Evolutionary conservation across 768 basidiomycete species (phyloP).

Genomic region (Termitomyces sp.): DNA sequence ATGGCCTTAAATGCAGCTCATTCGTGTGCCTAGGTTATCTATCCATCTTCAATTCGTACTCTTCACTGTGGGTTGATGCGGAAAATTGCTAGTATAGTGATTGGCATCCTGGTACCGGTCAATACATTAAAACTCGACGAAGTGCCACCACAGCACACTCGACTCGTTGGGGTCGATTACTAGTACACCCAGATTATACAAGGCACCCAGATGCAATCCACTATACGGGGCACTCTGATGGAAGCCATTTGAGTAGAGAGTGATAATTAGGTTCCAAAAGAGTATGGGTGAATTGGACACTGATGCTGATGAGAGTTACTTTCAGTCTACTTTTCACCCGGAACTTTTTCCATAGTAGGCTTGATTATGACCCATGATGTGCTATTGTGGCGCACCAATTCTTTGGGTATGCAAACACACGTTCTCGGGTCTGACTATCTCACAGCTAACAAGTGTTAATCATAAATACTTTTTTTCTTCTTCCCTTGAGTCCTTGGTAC

Average conservation of each 20-base stretch:
- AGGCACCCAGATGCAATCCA: too few relatives aligned
- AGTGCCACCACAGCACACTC: too few relatives aligned
- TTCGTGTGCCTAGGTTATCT: neutral
- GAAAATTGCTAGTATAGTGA: too few relatives aligned
- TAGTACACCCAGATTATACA: too few relatives aligned
- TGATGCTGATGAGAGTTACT: neutral
- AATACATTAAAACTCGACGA: neutral
- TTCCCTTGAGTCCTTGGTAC: neutral
- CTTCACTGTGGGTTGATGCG: neutral
- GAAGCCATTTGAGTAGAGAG: too few relatives aligned
- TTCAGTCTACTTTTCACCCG: neutral
- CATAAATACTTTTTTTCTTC: constrained; percentile 31
- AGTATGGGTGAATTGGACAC: neutral
- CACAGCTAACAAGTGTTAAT: constrained; percentile 31
- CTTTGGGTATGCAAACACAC: neutral
- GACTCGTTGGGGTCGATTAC: too few relatives aligned
- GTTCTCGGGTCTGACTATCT: neutral
- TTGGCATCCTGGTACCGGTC: too few relatives aligned
- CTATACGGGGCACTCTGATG: too few relatives aligned
- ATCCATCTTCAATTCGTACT: too few relatives aligned
- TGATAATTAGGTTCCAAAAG: neutral
- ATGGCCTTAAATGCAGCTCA: neutral
- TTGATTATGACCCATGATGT: neutral
- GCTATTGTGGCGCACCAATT: neutral
- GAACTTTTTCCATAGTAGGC: neutral